Base-by-base conservation (phyloP, 495 filamentous ascomycete species). In the Daldinia concentrica region DNA sequence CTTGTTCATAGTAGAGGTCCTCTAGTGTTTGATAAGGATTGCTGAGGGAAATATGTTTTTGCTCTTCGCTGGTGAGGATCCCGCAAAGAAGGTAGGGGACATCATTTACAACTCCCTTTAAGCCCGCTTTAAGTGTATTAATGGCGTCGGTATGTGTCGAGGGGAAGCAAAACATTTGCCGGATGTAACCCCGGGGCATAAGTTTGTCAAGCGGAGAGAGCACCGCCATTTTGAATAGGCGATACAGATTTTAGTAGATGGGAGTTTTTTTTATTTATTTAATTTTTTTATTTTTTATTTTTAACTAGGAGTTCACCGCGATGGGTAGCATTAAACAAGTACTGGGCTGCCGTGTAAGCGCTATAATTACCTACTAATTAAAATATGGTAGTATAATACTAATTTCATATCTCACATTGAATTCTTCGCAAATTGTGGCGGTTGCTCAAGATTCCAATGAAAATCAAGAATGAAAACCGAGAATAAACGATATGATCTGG, bases 151-250 rank as follows among this genome's bases (percentile, higher is more conserved):
- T 22, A 27, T 66, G 62, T 9, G 72, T 64, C 3, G 76, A 72
- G 6, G 74, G 68, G 19, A 78, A 78, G 63, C 69, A 72, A 48
- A 72, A 63, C 6, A 77, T 64, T 22, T 78, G 74, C 36, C 73
- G 66, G 8, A 77, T 34, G 56, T 78, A 78, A 32, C 72, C 57
- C 9, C 66, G 72, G 32, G 76, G 76, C 74, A 78, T 77, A 24
- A 77, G 55, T 17, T 30, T 48, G 17, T 78, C 74, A 27, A 78
- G 71, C 5, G 74, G 61, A 43, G 71, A 74, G 30, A 76, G 68
- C 6, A 37, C 3, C 2, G 30, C 2, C 69, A 72, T 72, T n/a
- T 63, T 36, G 30, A 26, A 12, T 2, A 17, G 17, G 27, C 19
- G 15, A 29, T 50, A 15, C 4, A 15, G 50, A 29, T 52, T n/a